A percentile compares a stretch with the other conserved stretches of the same genome.
phyloP scores from a whole-genome alignment of 495 filamentous ascomycete species.

The Parmelia sp. region DNA sequence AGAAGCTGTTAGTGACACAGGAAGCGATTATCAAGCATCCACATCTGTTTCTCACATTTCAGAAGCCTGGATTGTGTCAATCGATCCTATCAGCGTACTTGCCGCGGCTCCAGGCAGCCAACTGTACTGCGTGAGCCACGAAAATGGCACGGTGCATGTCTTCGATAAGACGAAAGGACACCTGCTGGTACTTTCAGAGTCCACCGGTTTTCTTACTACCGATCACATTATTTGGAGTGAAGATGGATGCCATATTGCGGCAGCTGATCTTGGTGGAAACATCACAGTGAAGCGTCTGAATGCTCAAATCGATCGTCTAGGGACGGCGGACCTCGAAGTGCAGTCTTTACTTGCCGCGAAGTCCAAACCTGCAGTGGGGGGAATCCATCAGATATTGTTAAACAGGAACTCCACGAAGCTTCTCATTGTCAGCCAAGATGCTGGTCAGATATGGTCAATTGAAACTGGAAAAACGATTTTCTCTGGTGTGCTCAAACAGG shows the following conservation, averaged over 20 bases:
- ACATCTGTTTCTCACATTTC: not conserved
- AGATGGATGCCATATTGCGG: slow-evolving; percentile 13
- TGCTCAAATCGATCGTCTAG: not conserved
- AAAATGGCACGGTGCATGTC: not conserved
- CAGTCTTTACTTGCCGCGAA: slow-evolving; percentile 2
- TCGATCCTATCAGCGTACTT: not conserved
- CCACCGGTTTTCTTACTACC: not conserved
- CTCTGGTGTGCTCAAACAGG: not conserved
- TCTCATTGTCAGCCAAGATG: slow-evolving; percentile 14
- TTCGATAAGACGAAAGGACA: not conserved
- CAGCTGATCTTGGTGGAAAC: slow-evolving; percentile 16
- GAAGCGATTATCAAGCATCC: not conserved
- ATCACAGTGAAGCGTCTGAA: slow-evolving; percentile 14
- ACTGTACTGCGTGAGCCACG: not conserved
- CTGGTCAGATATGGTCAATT: slow-evolving; percentile 20
- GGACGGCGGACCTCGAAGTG: not conserved
- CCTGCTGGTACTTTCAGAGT: not conserved
- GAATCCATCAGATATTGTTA: slow-evolving; percentile 18
- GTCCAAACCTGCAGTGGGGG: not conserved
- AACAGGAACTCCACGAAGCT: slow-evolving; percentile 12
- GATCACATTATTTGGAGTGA: slow-evolving; percentile 9
- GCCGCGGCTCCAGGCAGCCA: not conserved
- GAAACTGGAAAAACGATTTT: not conserved
- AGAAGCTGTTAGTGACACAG: not conserved
- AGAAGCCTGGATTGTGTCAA: not conserved